Percentiles rank a stretch among this genome's conserved stretches.
Conservation (phyloP, 2,329 filamentous ascomycete species). For the Colletotrichum filicis region DNA sequence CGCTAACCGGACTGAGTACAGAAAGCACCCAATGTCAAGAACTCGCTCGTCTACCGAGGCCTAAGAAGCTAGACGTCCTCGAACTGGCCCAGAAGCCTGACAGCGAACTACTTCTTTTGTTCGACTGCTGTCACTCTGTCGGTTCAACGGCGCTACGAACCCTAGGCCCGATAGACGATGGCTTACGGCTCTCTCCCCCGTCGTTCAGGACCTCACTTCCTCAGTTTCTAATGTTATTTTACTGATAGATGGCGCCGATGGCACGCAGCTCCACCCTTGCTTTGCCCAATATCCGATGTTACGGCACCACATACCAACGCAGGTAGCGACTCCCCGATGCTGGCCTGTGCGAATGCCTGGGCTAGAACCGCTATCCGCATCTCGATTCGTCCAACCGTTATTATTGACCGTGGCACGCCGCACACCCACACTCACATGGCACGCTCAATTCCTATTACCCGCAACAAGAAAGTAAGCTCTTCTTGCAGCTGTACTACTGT, state of each 20-base stretch:
- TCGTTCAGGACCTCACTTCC: background rate
- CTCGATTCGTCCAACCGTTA: conserved; percentile 2
- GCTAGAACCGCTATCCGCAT: background rate
- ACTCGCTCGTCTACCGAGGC: background rate
- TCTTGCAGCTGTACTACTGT: conserved; percentile 23
- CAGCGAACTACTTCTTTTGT: background rate
- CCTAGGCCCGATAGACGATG: background rate
- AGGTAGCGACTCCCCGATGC: conserved; percentile 28
- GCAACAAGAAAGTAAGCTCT: background rate
- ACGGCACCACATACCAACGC: conserved; percentile 24
- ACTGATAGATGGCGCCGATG: background rate
- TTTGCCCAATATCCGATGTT: conserved; percentile 30
- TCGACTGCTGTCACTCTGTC: background rate
- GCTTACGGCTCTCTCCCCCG: background rate
- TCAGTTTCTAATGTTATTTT: background rate
- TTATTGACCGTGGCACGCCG: background rate
- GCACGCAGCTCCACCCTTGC: conserved; percentile 26
- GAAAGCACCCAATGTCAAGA: background rate
- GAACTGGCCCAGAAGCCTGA: background rate
- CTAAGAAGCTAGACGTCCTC: background rate
- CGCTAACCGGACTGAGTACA: background rate
- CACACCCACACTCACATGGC: background rate
- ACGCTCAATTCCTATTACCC: background rate
- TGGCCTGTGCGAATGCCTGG: background rate
- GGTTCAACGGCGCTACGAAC: background rate